Evolutionary conservation across 768 basidiomycete genomes (phyloP).

Genomic region (Phlegmacium glaucopus): DNA sequence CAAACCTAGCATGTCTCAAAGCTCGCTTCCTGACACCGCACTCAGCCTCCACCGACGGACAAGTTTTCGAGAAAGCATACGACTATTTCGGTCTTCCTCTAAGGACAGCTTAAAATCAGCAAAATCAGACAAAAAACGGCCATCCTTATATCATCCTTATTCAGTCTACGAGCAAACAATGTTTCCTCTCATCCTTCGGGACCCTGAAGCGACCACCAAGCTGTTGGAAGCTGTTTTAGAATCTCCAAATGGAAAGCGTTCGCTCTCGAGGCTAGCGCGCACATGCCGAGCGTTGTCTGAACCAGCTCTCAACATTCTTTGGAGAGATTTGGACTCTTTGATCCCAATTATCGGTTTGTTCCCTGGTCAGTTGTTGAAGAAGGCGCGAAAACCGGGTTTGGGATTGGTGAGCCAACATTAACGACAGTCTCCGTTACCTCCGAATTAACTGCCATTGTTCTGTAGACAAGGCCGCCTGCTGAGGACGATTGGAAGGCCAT

Average conservation of each 20-base stretch:
- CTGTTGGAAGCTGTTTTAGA: conserved; percentile 46
- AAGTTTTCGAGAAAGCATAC: conserved; percentile 29
- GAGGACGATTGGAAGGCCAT: conserved; percentile 68
- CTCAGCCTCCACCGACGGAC: conserved; percentile 30
- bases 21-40: conserved; percentile 35
- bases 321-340: conserved; percentile 77
- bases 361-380: conserved; percentile 64
- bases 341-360: conserved; percentile 71
- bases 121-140: conserved; percentile 16
- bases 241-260: conserved; percentile 61
- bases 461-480: conserved; percentile 56
- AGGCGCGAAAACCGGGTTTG: conserved; percentile 66
- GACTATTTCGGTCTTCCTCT: conserved; percentile 17
- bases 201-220: conserved; percentile 54
- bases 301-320: conserved; percentile 67
- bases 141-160: conserved; percentile 37
- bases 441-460: conserved; percentile 6
- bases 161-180: conserved; percentile 47
- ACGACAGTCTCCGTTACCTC: not conserved
- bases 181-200: conserved; percentile 54
- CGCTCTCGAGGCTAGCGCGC: conserved; percentile 67
- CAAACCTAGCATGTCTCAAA: conserved; percentile 30
- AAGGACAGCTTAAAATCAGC: conserved; percentile 20
- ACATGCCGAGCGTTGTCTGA: conserved; percentile 74
- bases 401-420: conserved; percentile 56